These are phyloP conservation scores for Fereydounia khargensis DNA, from an alignment of 1,284 basidiomycete genomes.

Conservation along the genomic window DNA sequence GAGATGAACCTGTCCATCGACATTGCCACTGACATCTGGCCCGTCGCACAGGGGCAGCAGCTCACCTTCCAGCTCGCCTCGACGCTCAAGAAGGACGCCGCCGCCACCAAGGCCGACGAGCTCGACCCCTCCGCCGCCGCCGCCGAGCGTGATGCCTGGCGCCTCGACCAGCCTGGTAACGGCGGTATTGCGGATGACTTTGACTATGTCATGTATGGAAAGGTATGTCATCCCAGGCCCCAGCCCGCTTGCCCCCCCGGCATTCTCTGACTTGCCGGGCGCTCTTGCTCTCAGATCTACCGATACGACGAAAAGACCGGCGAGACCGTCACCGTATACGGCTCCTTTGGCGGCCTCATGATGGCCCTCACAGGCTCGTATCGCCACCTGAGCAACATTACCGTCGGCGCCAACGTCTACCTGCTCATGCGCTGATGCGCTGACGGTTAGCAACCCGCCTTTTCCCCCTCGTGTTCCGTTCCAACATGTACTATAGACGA, in stretches of 20 bases:
- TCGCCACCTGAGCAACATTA: slow-evolving; percentile 86
- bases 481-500: too few relatives aligned
- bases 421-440: slow-evolving; percentile 75
- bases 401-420: slow-evolving; percentile 89
- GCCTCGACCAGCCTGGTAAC: slow-evolving; percentile 80
- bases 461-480: too few relatives aligned
- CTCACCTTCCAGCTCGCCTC: slow-evolving; percentile 81
- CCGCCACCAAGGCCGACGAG: slow-evolving; percentile 54
- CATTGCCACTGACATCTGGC: slow-evolving; percentile 59
- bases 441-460: too few relatives aligned
- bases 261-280: slow-evolving; percentile 1
- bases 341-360: slow-evolving; percentile 92
- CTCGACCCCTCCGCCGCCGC: slow-evolving; percentile 32
- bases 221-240: slow-evolving; percentile 70
- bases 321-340: slow-evolving; percentile 86
- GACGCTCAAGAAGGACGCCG: slow-evolving; percentile 64
- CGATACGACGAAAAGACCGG: slow-evolving; percentile 85
- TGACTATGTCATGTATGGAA: slow-evolving; percentile 99
- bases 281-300: slow-evolving; percentile 69
- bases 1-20: slow-evolving; percentile 80
- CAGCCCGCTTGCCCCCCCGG: too few relatives aligned
- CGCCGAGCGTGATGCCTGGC: slow-evolving; percentile 70
- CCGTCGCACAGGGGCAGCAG: slow-evolving; percentile 64
- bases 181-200: slow-evolving; percentile 91
- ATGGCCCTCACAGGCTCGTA: slow-evolving; percentile 91